Evolutionary conservation across 495 filamentous ascomycete species (phyloP).

Genomic region (Chaetomium tenue): DNA sequence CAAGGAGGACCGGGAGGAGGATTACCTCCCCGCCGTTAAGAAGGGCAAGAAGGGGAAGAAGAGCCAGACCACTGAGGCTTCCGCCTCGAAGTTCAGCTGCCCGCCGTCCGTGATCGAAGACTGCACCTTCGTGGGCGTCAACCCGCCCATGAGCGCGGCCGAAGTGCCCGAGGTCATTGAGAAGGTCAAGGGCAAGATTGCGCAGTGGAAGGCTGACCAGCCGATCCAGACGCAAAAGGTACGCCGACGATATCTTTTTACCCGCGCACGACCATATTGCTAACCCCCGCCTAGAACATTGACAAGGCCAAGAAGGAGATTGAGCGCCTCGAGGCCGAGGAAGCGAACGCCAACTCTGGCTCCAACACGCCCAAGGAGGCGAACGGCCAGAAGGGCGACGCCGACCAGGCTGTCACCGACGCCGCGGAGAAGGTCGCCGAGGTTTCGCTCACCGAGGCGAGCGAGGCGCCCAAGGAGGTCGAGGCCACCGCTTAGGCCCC

Average conservation of each 20-base stretch:
- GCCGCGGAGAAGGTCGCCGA: conserved; percentile 1
- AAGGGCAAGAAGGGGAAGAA: conserved; percentile 89
- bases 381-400: conserved; percentile 50
- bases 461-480: conserved; percentile 13
- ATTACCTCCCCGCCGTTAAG: conserved; percentile 83
- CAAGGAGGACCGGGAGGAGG: conserved; percentile 83
- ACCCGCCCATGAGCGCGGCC: conserved; percentile 78
- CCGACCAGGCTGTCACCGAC: conserved; percentile 3
- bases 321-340: conserved; percentile 59
- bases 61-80: conserved; percentile 38
- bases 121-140: conserved; percentile 74
- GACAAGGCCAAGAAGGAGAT: conserved; percentile 68
- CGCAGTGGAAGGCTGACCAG: conserved; percentile 91
- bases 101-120: conserved; percentile 88
- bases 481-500: conserved; percentile 15
- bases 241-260: conserved; percentile 34
- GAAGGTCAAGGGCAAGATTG: conserved; percentile 87
- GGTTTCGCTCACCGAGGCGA: conserved; percentile 3
- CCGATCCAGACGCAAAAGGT: conserved; percentile 89
- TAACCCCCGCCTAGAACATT: conserved; percentile 62
- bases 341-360: conserved; percentile 33
- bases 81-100: conserved; percentile 71
- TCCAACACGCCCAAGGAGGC: conserved; percentile 55
- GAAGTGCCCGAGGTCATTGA: conserved; percentile 76
- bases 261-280: neutral